Percentiles rank a stretch among this genome's conserved stretches.
These are phyloP conservation scores for Physcomitrellopsis africana DNA, from an alignment of 225 moss, liverwort and hornwort genomes.

Conservation along the genomic window DNA sequence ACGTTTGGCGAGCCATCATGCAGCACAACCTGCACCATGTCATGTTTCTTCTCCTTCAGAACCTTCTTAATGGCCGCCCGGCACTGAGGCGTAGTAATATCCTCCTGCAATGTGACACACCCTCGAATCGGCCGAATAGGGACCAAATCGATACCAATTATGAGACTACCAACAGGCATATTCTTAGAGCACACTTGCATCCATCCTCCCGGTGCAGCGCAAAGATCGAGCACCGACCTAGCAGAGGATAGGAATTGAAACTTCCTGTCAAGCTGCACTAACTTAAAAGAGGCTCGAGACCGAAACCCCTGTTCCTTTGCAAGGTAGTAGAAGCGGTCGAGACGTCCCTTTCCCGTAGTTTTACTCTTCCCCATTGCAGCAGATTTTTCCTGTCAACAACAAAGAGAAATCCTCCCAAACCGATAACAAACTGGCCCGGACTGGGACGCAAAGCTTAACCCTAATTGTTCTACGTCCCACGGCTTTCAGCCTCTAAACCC, in stretches of 20 bases:
- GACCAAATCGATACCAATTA: constrained; percentile 94
- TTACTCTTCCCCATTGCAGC: constrained; percentile 81
- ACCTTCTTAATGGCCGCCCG: constrained; percentile 80
- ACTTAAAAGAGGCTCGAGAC: constrained; percentile 97
- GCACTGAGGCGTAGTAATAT: constrained; percentile 91
- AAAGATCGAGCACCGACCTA: constrained; percentile 91
- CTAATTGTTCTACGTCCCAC: neutral
- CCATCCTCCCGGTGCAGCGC: constrained; percentile 99
- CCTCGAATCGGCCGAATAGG: constrained; percentile 96
- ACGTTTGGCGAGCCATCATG: constrained; percentile 98
- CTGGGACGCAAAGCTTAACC: neutral
- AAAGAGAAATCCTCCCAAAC: neutral
- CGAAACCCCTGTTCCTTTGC: constrained; percentile 98
- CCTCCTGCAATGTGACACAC: constrained; percentile 87
- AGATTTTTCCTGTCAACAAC: neutral
- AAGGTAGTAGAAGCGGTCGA: constrained; percentile 95
- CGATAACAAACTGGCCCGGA: neutral
- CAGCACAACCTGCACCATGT: constrained; percentile 89
- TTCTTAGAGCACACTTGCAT: constrained; percentile 95
- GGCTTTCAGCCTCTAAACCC: neutral
- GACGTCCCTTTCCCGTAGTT: constrained; percentile 95
- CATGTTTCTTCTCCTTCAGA: constrained; percentile 81
- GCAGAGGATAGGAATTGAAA: constrained; percentile 73
- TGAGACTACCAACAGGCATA: constrained; percentile 92
- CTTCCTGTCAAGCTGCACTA: constrained; percentile 93